A percentile compares a stretch with the other conserved stretches of the same genome.
These are phyloP conservation scores for Fusarium oxysporum DNA, from an alignment of 2,329 filamentous ascomycete species.

Conservation along the genomic window DNA sequence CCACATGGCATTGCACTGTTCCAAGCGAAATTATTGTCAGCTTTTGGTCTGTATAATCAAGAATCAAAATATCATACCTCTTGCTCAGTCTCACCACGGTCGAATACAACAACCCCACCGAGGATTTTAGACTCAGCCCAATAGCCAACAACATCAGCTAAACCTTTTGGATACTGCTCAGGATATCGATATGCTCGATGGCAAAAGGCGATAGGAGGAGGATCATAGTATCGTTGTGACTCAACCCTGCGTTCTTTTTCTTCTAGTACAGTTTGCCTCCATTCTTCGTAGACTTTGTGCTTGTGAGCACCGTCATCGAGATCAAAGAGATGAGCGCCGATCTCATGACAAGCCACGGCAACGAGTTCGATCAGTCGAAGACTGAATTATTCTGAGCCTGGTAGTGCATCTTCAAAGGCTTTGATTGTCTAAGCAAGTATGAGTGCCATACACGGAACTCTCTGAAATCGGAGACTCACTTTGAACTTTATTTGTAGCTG, in stretches of 20 bases:
- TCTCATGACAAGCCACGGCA: slow-evolving; percentile 17
- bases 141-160: slow-evolving; percentile 15
- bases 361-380: slow-evolving; percentile 22
- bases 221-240: background rate
- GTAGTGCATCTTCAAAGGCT: background rate
- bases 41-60: no score
- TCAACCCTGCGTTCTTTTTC: background rate
- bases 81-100: slow-evolving; percentile 16
- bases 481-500: rapidly evolving
- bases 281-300: slow-evolving; percentile 1
- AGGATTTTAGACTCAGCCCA: slow-evolving; percentile 29
- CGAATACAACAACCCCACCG: slow-evolving; percentile 15
- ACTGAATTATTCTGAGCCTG: background rate
- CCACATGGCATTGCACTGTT: slow-evolving; percentile 22
- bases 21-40: no score
- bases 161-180: slow-evolving; percentile 19
- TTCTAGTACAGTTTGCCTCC: background rate
- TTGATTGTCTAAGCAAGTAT: background rate
- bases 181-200: slow-evolving; percentile 1
- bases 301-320: slow-evolving; percentile 20
- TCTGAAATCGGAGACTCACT: background rate
- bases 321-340: slow-evolving; percentile 16
- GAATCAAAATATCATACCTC: background rate
- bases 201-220: background rate
- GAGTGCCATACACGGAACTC: no score